phyloP scores from a whole-genome alignment of 805 yeast species.

The Blastobotrys parvus region DNA sequence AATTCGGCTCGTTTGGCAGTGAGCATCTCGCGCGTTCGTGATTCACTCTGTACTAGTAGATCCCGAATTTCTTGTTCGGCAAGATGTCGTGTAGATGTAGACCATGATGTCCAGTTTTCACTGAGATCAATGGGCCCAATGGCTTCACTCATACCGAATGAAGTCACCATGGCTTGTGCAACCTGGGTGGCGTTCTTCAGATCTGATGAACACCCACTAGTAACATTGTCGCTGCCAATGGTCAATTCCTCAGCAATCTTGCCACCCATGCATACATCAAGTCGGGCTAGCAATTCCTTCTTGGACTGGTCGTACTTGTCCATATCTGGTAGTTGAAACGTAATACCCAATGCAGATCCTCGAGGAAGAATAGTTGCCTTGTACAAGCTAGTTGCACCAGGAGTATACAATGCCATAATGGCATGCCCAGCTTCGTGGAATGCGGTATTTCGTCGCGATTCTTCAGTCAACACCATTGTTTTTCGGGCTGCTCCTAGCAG shows the following conservation, averaged over 20 bases:
- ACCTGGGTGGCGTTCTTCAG: slow-evolving; percentile 81
- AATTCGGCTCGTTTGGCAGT: slow-evolving; percentile 58
- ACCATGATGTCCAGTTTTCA: slow-evolving; percentile 94
- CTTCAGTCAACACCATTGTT: slow-evolving; percentile 96
- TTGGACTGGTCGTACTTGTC: slow-evolving; percentile 92
- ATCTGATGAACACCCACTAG: slow-evolving; percentile 93
- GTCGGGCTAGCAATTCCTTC: slow-evolving; percentile 78
- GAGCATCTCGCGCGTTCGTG: slow-evolving; percentile 65
- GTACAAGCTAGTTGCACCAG: slow-evolving; percentile 90
- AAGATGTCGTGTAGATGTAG: slow-evolving; percentile 73
- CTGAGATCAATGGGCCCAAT: slow-evolving; percentile 89
- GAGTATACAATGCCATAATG: slow-evolving; percentile 89
- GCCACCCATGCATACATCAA: slow-evolving; percentile 99
- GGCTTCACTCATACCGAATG: slow-evolving; percentile 90
- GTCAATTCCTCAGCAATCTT: slow-evolving; percentile 92
- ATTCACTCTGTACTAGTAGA: slow-evolving; percentile 65
- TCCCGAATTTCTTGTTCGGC: slow-evolving; percentile 90
- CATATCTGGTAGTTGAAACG: slow-evolving; percentile 97
- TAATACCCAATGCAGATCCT: slow-evolving; percentile 93
- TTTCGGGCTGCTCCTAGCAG: slow-evolving; percentile 97
- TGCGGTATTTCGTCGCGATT: slow-evolving; percentile 87
- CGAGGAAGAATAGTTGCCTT: slow-evolving; percentile 96
- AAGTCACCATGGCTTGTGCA: slow-evolving; percentile 94
- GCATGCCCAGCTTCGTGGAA: slow-evolving; percentile 99
- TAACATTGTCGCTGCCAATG: slow-evolving; percentile 85